A percentile compares a stretch with the other conserved stretches of the same genome.
These are phyloP conservation scores for Mycocentrospora acerina DNA, from an alignment of 2,329 filamentous ascomycete species.

Conservation along the genomic window DNA sequence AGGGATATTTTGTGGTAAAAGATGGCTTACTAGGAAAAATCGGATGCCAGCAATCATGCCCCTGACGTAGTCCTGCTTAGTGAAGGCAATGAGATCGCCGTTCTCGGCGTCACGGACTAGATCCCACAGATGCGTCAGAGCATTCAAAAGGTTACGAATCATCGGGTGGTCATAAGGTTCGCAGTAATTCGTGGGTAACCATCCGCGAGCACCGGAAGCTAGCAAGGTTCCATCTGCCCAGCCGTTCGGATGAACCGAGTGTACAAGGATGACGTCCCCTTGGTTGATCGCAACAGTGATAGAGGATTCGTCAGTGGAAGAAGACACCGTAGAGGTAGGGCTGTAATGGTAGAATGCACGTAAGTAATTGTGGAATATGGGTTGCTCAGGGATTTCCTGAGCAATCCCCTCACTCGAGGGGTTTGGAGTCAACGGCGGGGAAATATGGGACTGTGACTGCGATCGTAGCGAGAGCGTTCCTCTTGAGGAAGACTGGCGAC, in stretches of 20 bases:
- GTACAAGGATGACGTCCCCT: slow-evolving; percentile 89
- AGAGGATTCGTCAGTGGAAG: slow-evolving; percentile 65
- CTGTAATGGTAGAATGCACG: slow-evolving; percentile 93
- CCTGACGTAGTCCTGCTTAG: slow-evolving; percentile 91
- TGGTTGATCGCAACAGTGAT: slow-evolving; percentile 84
- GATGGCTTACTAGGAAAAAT: slow-evolving; percentile 73
- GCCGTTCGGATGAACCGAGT: slow-evolving; percentile 96
- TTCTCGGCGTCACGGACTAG: slow-evolving; percentile 75
- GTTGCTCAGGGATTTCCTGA: slow-evolving; percentile 51
- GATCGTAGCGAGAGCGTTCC: slow-evolving; percentile 32
- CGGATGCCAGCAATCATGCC: slow-evolving; percentile 92
- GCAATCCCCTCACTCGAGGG: slow-evolving; percentile 63
- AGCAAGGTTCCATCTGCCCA: slow-evolving; percentile 96
- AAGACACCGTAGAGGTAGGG: slow-evolving; percentile 72
- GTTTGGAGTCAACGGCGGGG: slow-evolving; percentile 74
- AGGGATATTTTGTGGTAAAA: neutral
- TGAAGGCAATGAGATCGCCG: slow-evolving; percentile 75
- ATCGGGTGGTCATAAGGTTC: slow-evolving; percentile 88
- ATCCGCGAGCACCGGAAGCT: slow-evolving; percentile 81
- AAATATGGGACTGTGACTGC: slow-evolving; percentile 60
- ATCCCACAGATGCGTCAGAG: slow-evolving; percentile 90
- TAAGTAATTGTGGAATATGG: slow-evolving; percentile 89
- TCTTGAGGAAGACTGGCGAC: slow-evolving; percentile 36
- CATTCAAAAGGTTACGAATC: slow-evolving; percentile 81
- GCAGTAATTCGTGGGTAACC: slow-evolving; percentile 98